Percentiles rank a stretch among this genome's conserved stretches.
phyloP scores from a whole-genome alignment of 75 land plant species.

The Chamaecyparis obtusa region DNA sequence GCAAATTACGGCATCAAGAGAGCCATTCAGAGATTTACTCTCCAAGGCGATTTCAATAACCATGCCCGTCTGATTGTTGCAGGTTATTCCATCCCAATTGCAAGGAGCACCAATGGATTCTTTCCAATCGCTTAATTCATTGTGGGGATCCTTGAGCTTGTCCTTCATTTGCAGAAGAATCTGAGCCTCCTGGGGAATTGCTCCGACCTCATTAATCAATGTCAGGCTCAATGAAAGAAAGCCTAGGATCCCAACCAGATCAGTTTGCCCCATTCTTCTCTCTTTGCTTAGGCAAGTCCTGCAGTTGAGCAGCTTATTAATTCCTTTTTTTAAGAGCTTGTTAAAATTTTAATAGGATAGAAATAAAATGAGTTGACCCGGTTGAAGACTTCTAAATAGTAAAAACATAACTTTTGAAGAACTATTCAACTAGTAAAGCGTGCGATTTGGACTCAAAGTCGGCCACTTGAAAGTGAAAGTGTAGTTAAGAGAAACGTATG shows the following conservation, averaged over 20 bases:
- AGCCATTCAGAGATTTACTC: conserved; percentile 7
- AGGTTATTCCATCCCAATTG: neutral
- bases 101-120: conserved; percentile 1
- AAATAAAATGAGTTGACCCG: no score
- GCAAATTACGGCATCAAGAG: conserved; percentile 16
- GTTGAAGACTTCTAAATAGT: no score
- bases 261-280: neutral
- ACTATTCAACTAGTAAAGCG: no score
- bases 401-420: no score
- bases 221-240: neutral
- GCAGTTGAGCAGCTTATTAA: no score
- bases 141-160: conserved; percentile 24
- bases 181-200: neutral
- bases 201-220: neutral
- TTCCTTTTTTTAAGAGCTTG: no score
- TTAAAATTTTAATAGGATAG: no score
- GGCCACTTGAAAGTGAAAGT: no score
- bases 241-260: neutral
- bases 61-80: neutral
- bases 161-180: conserved; percentile 6
- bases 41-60: neutral
- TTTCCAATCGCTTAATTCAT: conserved; percentile 15
- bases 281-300: neutral
- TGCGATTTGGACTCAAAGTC: no score
- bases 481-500: no score